A percentile compares a stretch with the other conserved stretches of the same genome.
Conservation (phyloP, 306 rosid genomes). For the Casuarina cunninghamiana region DNA sequence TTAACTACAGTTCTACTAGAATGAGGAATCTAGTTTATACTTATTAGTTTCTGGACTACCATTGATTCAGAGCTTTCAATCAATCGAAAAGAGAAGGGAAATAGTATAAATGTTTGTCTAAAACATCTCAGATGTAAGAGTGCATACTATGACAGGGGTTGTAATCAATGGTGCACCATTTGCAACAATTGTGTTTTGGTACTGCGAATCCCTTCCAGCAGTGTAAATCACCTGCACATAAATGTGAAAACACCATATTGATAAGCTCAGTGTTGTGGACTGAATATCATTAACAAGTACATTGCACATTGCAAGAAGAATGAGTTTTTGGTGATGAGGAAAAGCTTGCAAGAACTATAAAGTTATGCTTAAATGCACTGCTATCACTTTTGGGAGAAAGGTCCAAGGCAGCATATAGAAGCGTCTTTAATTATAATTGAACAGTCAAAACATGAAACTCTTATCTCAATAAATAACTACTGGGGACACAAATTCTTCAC, state of each 20-base stretch:
- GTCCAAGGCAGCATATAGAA: not conserved
- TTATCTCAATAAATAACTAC: not conserved
- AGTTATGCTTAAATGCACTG: not conserved
- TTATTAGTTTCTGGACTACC: not conserved
- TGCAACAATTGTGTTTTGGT: conserved; percentile 66
- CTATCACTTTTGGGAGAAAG: conserved; percentile 1
- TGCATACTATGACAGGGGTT: conserved; percentile 77
- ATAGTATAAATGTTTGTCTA: conserved; percentile 16
- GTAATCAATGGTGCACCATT: conserved; percentile 67
- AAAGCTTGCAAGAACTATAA: not conserved
- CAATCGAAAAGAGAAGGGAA: conserved; percentile 14
- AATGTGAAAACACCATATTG: conserved; percentile 18
- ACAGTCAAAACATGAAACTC: not conserved
- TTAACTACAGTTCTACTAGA: not conserved
- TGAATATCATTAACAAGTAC: conserved; percentile 3
- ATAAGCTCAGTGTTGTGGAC: conserved; percentile 14
- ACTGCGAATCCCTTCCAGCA: conserved; percentile 82
- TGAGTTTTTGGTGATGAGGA: not conserved
- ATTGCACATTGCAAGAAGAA: not conserved
- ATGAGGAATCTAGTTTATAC: not conserved
- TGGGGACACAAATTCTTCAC: not conserved
- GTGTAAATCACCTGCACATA: conserved; percentile 82
- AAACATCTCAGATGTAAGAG: conserved; percentile 26
- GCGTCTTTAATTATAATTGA: not conserved
- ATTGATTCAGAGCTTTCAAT: not conserved